Conservation (phyloP, 2,329 filamentous ascomycete genomes). For the Sporothrix brasiliensis region DNA sequence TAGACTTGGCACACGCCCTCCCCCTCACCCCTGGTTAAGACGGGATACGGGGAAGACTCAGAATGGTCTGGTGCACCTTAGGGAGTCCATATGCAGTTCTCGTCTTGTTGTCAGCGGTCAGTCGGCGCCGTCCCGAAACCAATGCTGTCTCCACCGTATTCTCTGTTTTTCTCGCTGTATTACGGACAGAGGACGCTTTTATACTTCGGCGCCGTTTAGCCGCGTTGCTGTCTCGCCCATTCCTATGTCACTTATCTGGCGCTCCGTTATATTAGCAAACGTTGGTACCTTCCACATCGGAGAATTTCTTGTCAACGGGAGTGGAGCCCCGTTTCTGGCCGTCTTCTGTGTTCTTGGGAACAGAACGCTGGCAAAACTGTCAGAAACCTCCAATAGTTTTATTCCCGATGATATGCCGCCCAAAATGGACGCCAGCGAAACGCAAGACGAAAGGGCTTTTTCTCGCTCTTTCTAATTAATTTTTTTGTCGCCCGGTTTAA, state of each 20-base stretch:
- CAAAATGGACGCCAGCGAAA: not conserved
- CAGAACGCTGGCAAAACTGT: not conserved
- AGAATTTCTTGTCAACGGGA: not conserved
- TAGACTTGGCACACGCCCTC: not conserved
- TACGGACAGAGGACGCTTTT: not conserved
- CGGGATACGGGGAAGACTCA: conserved; percentile 11
- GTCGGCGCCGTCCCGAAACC: too few relatives aligned
- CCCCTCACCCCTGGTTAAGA: not conserved
- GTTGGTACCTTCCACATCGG: not conserved
- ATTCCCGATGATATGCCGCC: conserved; percentile 4
- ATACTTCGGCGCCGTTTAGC: conserved; percentile 22
- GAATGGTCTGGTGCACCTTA: not conserved
- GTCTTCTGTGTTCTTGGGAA: not conserved
- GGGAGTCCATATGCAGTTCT: not conserved
- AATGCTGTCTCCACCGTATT: not conserved
- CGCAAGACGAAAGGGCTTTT: not conserved
- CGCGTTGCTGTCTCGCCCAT: not conserved
- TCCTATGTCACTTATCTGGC: not conserved
- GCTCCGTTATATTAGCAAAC: not conserved
- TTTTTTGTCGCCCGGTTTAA: conserved; percentile 9
- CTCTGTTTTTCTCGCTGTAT: conserved; percentile 22
- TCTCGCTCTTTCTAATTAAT: conserved; percentile 12
- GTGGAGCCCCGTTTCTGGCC: not conserved
- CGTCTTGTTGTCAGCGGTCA: not conserved
- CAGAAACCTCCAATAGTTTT: not conserved